Base-by-base conservation (phyloP, 192 early-diverging fungal species). In the Backusella macrospora region DNA sequence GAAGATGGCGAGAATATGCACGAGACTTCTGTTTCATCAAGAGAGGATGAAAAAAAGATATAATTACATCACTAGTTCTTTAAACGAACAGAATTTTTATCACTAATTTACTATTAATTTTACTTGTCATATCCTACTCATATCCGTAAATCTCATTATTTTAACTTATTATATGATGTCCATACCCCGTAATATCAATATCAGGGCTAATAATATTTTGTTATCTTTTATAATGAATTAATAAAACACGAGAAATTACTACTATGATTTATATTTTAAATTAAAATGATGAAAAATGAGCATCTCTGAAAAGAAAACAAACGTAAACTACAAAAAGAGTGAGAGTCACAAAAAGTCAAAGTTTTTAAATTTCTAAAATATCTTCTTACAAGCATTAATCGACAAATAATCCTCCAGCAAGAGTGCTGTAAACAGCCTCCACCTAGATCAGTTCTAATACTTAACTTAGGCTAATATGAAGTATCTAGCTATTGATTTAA, bases 111-210 rank as follows among this genome's bases (percentile, higher is more conserved):
- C 13, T 59, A 59, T 59, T 18, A 59, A 59, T 59, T 59, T 26
- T 59, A 59, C 23, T 59, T 59, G 52, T 59, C 13, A 59, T 59
- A 59, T 59, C 52, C 26, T 59, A 59, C 52, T 26, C n/a, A n/a
- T 23, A 59, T 59, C 26, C 26, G 52, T 59, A 55, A 55, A 23
- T 55, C 12, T 23, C 21, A 21, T 55, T 10, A 8, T 55, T 59
- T 59, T 59, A 59, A 59, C 21, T 59, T 59, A 59, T 59, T 59
- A 59, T 55, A 21, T 59, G 21, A 23, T 59, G 21, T 59, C 21
- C 21, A 59, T 23, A 42, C 16, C 12, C 39, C 21, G 5, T 59
- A 26, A 12, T 59, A 26, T 59, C 52, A 59, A 59, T 59, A 59
- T 59, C 52, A 59, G 8, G 26, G 26, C 52, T 59, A 59, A 59